Evolutionary conservation across 345 rosid species (phyloP).

Genomic region (Kernera saxatilis): DNA sequence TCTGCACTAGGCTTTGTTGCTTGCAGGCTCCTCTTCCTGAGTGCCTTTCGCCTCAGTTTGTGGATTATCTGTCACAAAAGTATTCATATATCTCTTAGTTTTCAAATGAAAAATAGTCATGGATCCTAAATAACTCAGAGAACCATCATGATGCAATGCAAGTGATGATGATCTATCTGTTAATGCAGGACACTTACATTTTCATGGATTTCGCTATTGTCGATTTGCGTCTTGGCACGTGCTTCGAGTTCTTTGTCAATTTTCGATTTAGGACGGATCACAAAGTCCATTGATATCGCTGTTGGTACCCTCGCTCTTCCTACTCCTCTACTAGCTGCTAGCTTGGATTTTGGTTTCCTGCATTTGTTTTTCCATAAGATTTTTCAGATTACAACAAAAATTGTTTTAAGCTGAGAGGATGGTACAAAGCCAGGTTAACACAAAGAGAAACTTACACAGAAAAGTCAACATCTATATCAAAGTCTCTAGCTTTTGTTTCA

Average conservation of each 20-base stretch:
- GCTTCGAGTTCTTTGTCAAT: constrained; percentile 53
- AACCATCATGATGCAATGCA: not conserved
- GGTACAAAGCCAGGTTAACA: not conserved
- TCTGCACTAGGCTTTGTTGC: constrained; percentile 67
- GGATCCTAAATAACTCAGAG: not conserved
- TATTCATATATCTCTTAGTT: not conserved
- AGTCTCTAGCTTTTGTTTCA: constrained; percentile 48
- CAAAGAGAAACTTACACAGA: constrained; percentile 24
- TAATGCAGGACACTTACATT: constrained; percentile 2
- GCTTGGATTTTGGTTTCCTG: constrained; percentile 41
- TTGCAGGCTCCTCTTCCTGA: constrained; percentile 60
- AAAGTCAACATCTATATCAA: constrained; percentile 56
- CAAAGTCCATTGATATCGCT: constrained; percentile 66
- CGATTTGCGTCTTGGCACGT: constrained; percentile 35
- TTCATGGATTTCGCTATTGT: not conserved
- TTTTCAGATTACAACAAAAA: not conserved
- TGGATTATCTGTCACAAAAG: constrained; percentile 49
- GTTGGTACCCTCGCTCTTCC: constrained; percentile 63
- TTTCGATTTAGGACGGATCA: constrained; percentile 72
- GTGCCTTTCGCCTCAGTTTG: constrained; percentile 55
- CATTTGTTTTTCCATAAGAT: not conserved
- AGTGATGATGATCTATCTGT: not conserved
- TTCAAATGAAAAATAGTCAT: not conserved
- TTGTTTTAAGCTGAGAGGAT: not conserved
- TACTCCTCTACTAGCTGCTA: constrained; percentile 33